Conservation (phyloP, 2,329 filamentous ascomycete genomes). For the Colletotrichum tropicale region DNA sequence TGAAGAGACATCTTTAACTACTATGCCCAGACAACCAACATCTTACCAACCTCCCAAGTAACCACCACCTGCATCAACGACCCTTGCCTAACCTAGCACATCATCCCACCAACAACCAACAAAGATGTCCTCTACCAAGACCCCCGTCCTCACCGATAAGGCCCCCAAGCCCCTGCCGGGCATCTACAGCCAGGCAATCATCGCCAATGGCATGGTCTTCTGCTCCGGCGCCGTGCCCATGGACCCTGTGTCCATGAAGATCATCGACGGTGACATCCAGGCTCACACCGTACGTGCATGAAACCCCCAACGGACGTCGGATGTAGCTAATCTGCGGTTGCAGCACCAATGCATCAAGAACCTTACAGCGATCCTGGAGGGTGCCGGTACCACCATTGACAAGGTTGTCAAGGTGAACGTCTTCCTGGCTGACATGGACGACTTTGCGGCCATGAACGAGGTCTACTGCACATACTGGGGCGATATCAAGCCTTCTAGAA, state of each 20-base stretch:
- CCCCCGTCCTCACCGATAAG: conserved; percentile 41
- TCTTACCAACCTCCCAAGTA: background rate
- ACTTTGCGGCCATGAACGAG: conserved; percentile 78
- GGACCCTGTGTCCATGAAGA: conserved; percentile 59
- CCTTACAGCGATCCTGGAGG: conserved; percentile 71
- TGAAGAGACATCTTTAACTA: background rate
- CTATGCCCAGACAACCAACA: background rate
- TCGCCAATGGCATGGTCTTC: conserved; percentile 71
- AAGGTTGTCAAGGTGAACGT: conserved; percentile 76
- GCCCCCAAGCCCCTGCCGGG: conserved; percentile 42
- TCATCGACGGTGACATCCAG: conserved; percentile 68
- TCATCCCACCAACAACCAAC: background rate
- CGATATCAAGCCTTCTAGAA: conserved; percentile 49
- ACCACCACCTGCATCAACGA: background rate
- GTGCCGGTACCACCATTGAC: conserved; percentile 67
- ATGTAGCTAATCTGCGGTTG: background rate
- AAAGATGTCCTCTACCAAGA: conserved; percentile 29
- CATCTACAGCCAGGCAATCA: conserved; percentile 62
- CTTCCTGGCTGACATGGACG: conserved; percentile 74
- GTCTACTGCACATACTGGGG: conserved; percentile 74
- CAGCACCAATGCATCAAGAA: conserved; percentile 72
- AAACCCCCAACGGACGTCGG: background rate
- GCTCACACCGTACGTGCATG: conserved; percentile 59
- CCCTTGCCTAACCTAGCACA: background rate
- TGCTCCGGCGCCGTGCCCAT: conserved; percentile 75